These are phyloP conservation scores for Mycena crocata DNA, from an alignment of 768 basidiomycete genomes.

Conservation along the genomic window DNA sequence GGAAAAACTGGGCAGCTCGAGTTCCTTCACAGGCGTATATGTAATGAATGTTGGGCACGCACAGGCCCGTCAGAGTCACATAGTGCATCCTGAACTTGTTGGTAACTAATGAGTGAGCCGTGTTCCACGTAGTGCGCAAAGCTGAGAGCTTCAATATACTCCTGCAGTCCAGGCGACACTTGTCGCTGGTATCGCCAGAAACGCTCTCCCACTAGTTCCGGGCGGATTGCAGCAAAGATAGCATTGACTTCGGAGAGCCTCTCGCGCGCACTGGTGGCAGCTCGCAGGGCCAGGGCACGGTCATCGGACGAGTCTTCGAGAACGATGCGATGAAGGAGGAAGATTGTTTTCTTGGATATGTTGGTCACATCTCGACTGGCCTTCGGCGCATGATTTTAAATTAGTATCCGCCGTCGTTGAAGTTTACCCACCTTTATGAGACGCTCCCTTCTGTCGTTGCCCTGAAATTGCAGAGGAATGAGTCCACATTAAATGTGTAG, in stretches of 20 bases:
- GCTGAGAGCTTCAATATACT: constrained; percentile 94
- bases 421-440: constrained; percentile 95
- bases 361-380: constrained; percentile 90
- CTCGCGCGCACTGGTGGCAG: constrained; percentile 62
- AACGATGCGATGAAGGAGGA: constrained; percentile 84
- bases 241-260: constrained; percentile 76
- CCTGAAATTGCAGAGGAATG: no score
- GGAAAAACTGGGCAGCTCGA: constrained; percentile 68
- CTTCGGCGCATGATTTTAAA: constrained; percentile 51
- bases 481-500: no score
- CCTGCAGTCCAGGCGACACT: constrained; percentile 87
- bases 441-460: constrained; percentile 89
- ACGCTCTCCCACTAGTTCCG: constrained; percentile 71
- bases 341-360: constrained; percentile 93
- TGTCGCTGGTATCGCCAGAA: constrained; percentile 86
- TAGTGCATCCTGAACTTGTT: constrained; percentile 74
- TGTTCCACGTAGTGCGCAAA: constrained; percentile 88
- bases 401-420: no score
- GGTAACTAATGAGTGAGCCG: constrained; percentile 72
- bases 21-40: not conserved
- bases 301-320: constrained; percentile 50
- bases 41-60: constrained; percentile 42
- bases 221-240: constrained; percentile 70
- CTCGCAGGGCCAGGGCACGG: constrained; percentile 48
- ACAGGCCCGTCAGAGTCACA: constrained; percentile 76